phyloP scores from a whole-genome alignment of 768 basidiomycete genomes.

The Exidia glandulosa region DNA sequence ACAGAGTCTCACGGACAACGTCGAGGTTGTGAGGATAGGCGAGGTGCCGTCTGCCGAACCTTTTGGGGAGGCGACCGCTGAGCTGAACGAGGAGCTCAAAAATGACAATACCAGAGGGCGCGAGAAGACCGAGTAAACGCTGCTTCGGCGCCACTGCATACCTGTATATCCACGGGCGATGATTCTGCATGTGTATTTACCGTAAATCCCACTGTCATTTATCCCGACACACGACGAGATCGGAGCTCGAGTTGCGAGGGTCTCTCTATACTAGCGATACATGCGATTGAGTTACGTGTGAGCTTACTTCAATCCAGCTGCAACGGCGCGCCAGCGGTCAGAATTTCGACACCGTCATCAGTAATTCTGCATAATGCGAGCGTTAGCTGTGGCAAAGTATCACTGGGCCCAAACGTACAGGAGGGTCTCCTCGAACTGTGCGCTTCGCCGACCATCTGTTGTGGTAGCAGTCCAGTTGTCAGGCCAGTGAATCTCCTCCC shows the following conservation, averaged over 20 bases:
- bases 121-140: neutral
- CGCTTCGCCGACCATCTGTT: conserved; percentile 77
- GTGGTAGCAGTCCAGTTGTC: conserved; percentile 98
- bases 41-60: conserved; percentile 42
- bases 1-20: conserved; percentile 51
- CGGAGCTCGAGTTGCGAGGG: no score
- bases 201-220: no score
- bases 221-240: no score
- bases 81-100: conserved; percentile 60
- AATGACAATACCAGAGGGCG: conserved; percentile 23
- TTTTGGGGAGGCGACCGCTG: conserved; percentile 54
- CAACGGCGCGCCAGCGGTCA: conserved; percentile 37
- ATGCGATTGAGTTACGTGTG: neutral
- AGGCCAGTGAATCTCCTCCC: conserved; percentile 77
- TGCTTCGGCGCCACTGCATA: no score
- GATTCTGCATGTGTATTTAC: no score
- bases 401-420: conserved; percentile 44
- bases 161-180: no score
- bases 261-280: neutral
- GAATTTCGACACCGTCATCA: conserved; percentile 78
- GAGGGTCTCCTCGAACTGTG: conserved; percentile 96
- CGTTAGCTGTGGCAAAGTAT: neutral
- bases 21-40: conserved; percentile 54
- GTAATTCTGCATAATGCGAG: conserved; percentile 61
- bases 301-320: neutral